These are phyloP conservation scores for Coemansia sp. DNA, from an alignment of 192 early-diverging fungal species.

Conservation along the genomic window DNA sequence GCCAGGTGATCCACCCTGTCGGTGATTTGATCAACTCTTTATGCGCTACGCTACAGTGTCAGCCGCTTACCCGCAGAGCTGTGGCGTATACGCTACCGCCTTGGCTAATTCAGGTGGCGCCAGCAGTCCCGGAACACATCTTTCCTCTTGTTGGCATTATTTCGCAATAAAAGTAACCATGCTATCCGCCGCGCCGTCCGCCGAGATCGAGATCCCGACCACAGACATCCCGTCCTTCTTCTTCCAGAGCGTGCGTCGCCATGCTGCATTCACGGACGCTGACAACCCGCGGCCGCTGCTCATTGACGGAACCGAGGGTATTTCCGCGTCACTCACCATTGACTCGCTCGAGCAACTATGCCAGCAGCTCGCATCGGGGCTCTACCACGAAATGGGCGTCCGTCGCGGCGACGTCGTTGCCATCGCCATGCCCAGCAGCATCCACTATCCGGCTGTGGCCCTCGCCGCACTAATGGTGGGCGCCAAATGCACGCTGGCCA, in stretches of 20 bases:
- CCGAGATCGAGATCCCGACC: constrained; percentile 6
- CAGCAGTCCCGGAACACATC: too few species aligned
- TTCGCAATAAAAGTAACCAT: too few species aligned
- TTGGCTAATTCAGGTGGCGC: too few species aligned
- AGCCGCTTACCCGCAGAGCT: too few species aligned
- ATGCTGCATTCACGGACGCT: neutral
- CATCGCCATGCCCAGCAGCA: constrained; percentile 64
- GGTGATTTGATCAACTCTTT: too few species aligned
- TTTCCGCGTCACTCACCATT: neutral
- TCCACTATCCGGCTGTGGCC: constrained; percentile 58
- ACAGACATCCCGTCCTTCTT: constrained; percentile 12
- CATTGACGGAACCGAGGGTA: constrained; percentile 2
- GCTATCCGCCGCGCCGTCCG: too few species aligned
- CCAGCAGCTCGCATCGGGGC: constrained; percentile 17
- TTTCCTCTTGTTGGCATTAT: too few species aligned
- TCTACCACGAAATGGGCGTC: constrained; percentile 47
- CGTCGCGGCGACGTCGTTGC: constrained; percentile 65
- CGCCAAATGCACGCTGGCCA: constrained; percentile 62
- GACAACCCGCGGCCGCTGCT: constrained; percentile 12
- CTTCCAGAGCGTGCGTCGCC: constrained; percentile 2
- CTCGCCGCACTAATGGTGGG: constrained; percentile 58
- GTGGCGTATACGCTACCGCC: too few species aligned
- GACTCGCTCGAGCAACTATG: constrained; percentile 8
- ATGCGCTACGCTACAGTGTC: too few species aligned
- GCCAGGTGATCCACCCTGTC: too few species aligned